A percentile compares a stretch with the other conserved stretches of the same genome.
Evolutionary conservation across 164 flowering plant genomes (phyloP).

Genomic region (Macadamia tetraphylla): DNA sequence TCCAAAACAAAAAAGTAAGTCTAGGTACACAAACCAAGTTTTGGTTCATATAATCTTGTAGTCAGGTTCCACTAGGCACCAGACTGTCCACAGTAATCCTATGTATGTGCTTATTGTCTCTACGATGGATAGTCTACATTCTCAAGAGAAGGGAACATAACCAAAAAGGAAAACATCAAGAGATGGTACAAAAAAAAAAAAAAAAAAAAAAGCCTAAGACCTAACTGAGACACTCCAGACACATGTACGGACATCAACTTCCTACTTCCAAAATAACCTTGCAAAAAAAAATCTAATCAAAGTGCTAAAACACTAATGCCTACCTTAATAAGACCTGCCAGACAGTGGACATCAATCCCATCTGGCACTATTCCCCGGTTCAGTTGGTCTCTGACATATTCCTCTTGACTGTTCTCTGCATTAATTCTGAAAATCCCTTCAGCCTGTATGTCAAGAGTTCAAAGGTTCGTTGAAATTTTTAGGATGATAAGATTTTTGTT

Average conservation of each 20-base stretch:
- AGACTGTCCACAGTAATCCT: no score
- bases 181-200: no score
- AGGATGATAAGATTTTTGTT: background rate
- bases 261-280: background rate
- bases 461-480: background rate
- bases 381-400: constrained; percentile 53
- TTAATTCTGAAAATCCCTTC: constrained; percentile 67
- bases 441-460: constrained; percentile 33
- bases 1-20: no score
- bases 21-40: no score
- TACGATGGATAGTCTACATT: no score
- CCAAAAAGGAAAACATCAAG: no score
- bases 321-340: constrained; percentile 72
- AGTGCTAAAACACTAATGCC: background rate
- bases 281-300: background rate
- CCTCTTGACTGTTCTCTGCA: constrained; percentile 69
- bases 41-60: no score
- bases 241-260: background rate
- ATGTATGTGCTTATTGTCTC: no score
- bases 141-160: no score
- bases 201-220: no score
- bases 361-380: constrained; percentile 57
- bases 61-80: no score
- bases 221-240: background rate
- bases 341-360: constrained; percentile 61